Conservation (phyloP, 495 filamentous ascomycete species). For the Platismatia glauca region DNA sequence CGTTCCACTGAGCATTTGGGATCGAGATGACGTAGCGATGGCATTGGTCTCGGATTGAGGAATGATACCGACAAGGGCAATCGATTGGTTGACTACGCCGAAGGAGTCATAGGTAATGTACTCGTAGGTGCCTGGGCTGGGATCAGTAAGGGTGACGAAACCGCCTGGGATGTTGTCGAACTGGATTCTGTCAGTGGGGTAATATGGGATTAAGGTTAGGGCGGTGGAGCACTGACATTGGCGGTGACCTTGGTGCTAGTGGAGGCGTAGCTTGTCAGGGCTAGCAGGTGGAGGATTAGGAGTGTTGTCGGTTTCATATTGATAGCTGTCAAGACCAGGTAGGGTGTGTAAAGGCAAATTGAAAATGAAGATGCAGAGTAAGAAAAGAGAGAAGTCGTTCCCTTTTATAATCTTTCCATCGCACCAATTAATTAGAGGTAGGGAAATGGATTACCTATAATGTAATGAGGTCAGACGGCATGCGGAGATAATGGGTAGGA, state of each 20-base stretch:
- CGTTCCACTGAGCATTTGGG: neutral
- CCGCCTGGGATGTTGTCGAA: neutral
- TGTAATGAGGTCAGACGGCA: too few relatives aligned
- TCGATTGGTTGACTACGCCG: neutral
- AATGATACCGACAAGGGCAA: neutral
- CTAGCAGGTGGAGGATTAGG: neutral
- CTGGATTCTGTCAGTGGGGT: neutral
- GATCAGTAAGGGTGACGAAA: neutral
- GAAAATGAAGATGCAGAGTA: too few relatives aligned
- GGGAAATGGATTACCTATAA: too few relatives aligned
- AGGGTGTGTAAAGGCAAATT: too few relatives aligned
- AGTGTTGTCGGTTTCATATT: neutral
- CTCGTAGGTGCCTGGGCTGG: neutral
- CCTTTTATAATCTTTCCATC: too few relatives aligned
- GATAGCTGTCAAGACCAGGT: neutral
- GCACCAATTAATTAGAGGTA: too few relatives aligned
- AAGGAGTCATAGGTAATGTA: neutral
- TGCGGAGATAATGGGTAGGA: too few relatives aligned
- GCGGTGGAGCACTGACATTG: neutral
- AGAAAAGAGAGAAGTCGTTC: too few relatives aligned
- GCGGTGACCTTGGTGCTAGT: neutral
- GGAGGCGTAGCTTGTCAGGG: neutral
- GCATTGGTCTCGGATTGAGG: neutral
- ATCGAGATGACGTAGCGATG: neutral
- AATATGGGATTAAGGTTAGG: neutral